A percentile compares a stretch with the other conserved stretches of the same genome.
Evolutionary conservation across 768 basidiomycete species (phyloP).

Genomic region (Paxillus ammoniavirescens): DNA sequence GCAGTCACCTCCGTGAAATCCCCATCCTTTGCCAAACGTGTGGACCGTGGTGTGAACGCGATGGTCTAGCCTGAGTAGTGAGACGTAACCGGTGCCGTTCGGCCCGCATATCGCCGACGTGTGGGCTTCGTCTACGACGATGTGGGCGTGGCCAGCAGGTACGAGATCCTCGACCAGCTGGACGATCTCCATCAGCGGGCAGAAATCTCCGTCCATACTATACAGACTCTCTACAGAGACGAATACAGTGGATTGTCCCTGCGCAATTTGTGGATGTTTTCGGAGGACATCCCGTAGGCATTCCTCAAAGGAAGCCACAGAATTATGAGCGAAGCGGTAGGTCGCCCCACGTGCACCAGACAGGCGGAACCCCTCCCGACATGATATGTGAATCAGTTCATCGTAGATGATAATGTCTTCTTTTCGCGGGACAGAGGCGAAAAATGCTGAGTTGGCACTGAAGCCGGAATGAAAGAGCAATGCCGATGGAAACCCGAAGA

Average conservation of each 20-base stretch:
- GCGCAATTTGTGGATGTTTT: slow-evolving; percentile 18
- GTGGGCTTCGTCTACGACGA: slow-evolving; percentile 60
- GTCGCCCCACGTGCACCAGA: slow-evolving; percentile 23
- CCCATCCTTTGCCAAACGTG: slow-evolving; percentile 50
- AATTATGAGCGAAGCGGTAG: slow-evolving; percentile 47
- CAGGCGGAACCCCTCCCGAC: slow-evolving; percentile 49
- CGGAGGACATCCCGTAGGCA: slow-evolving; percentile 27
- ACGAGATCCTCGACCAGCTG: slow-evolving; percentile 35
- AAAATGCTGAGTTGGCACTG: slow-evolving; percentile 52
- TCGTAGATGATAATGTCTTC: slow-evolving; percentile 52
- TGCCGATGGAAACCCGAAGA: slow-evolving; percentile 35
- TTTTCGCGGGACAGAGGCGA: slow-evolving; percentile 41
- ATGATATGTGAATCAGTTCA: slow-evolving; percentile 51
- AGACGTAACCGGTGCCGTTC: slow-evolving; percentile 43
- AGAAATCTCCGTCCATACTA: slow-evolving; percentile 61
- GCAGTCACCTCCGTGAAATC: slow-evolving; percentile 17
- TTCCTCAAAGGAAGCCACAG: slow-evolving; percentile 30
- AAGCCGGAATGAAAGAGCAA: slow-evolving; percentile 54
- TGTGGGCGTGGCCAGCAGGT: slow-evolving; percentile 37
- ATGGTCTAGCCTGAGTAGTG: slow-evolving; percentile 40
- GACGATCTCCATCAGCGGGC: slow-evolving; percentile 44
- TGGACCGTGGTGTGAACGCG: slow-evolving; percentile 46
- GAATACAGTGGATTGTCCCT: slow-evolving; percentile 38
- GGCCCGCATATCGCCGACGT: slow-evolving; percentile 53
- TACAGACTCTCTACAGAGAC: slow-evolving; percentile 55